These are phyloP conservation scores for Luffa acutangula DNA, from an alignment of 306 rosid genomes.

Conservation along the genomic window DNA sequence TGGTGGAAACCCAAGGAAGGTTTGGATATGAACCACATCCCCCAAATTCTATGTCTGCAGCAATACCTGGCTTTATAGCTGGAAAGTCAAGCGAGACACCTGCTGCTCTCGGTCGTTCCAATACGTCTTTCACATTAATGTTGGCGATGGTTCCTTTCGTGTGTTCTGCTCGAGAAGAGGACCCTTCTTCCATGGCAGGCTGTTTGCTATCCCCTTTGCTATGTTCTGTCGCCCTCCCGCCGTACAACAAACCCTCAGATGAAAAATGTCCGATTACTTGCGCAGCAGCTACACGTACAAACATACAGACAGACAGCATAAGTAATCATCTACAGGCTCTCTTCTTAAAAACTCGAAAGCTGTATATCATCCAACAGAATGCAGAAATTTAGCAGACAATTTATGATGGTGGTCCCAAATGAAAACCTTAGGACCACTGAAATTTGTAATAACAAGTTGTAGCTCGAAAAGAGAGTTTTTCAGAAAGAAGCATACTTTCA, in stretches of 20 bases:
- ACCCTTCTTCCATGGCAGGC: slow-evolving; percentile 52
- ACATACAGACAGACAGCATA: background rate
- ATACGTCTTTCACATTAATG: slow-evolving; percentile 53
- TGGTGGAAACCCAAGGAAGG: slow-evolving; percentile 97
- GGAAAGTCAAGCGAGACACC: slow-evolving; percentile 48
- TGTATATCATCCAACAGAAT: background rate
- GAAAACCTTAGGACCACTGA: background rate
- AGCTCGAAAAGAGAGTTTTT: background rate
- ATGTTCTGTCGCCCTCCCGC: slow-evolving; percentile 52
- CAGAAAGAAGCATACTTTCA: background rate
- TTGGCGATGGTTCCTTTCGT: slow-evolving; percentile 59
- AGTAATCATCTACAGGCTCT: background rate
- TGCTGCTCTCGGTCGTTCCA: slow-evolving; percentile 42
- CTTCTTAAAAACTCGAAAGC: background rate
- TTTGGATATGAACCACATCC: slow-evolving; percentile 81
- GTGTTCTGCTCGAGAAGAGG: slow-evolving; percentile 62
- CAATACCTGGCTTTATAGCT: slow-evolving; percentile 76
- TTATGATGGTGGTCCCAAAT: background rate
- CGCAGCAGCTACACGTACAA: slow-evolving; percentile 26
- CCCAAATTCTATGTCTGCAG: slow-evolving; percentile 76
- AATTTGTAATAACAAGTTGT: background rate
- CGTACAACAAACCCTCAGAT: slow-evolving; percentile 40
- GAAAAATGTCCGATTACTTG: slow-evolving; percentile 36
- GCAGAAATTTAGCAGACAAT: background rate
- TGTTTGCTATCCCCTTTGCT: slow-evolving; percentile 61